These are phyloP conservation scores for Litchi chinensis DNA, from an alignment of 345 rosid species.

Conservation along the genomic window DNA sequence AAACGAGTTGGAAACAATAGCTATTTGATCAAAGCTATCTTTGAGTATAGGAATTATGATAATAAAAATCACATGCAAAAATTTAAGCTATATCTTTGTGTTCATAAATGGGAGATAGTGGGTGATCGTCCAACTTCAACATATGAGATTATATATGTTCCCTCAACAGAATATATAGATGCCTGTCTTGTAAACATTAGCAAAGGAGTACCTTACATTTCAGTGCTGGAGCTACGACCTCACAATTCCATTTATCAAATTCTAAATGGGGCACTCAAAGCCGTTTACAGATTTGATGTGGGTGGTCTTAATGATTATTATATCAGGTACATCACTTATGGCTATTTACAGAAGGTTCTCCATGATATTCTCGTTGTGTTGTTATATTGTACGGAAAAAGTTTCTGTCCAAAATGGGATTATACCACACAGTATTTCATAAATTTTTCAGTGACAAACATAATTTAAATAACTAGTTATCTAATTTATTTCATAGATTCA, in stretches of 20 bases:
- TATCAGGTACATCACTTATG: too few relatives aligned
- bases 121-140: rapidly evolving
- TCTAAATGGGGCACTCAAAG: background rate
- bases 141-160: background rate
- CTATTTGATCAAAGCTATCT: background rate
- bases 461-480: background rate
- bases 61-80: background rate
- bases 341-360: too few relatives aligned
- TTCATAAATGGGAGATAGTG: background rate
- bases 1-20: background rate
- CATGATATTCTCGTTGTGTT: too few relatives aligned
- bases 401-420: too few relatives aligned
- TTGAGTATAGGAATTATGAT: background rate
- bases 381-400: too few relatives aligned
- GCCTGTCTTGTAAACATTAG: constrained; percentile 17
- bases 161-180: background rate
- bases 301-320: too few relatives aligned
- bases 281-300: too few relatives aligned
- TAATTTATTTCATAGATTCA: background rate
- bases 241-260: background rate
- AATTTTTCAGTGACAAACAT: background rate
- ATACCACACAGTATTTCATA: background rate
- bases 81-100: background rate
- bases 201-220: background rate
- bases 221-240: background rate